Percentiles rank a stretch among this genome's conserved stretches.
Conservation (phyloP, 306 rosid genomes). For the Delonix regia region DNA sequence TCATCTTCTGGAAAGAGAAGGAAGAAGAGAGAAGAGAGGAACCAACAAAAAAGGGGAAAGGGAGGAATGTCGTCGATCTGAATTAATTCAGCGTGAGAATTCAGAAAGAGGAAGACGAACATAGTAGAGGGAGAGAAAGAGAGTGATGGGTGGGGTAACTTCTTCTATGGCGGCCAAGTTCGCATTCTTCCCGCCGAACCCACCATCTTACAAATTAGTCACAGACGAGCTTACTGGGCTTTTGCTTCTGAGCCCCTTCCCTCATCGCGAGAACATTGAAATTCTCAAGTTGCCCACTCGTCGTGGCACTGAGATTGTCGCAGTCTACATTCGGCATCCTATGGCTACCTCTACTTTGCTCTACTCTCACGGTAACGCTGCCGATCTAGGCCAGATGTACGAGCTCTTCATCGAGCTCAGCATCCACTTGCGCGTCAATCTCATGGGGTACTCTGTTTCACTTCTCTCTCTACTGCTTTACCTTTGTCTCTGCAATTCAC, state of each 20-base stretch:
- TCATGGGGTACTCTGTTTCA: constrained; percentile 70
- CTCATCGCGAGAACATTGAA: constrained; percentile 85
- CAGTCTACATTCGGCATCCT: constrained; percentile 75
- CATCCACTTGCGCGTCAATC: constrained; percentile 79
- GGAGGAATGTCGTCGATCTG: constrained; percentile 55
- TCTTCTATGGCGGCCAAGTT: constrained; percentile 93
- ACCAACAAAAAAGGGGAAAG: neutral
- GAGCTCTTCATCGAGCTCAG: constrained; percentile 73
- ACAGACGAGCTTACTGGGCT: constrained; percentile 67
- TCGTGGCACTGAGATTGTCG: constrained; percentile 67
- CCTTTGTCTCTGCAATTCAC: constrained; percentile 1
- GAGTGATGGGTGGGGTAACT: constrained; percentile 82
- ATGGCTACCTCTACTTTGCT: constrained; percentile 81
- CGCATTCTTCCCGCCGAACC: constrained; percentile 87
- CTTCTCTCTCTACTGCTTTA: neutral
- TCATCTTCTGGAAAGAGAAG: constrained; percentile 45
- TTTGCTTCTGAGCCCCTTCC: constrained; percentile 66
- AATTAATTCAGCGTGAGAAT: neutral
- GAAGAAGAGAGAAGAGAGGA: neutral
- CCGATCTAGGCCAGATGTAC: constrained; percentile 93
- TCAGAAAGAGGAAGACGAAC: constrained; percentile 17
- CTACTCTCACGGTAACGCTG: constrained; percentile 90
- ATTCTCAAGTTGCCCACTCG: constrained; percentile 76
- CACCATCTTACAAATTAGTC: constrained; percentile 69
- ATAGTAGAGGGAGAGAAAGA: neutral